A percentile compares a stretch with the other conserved stretches of the same genome.
These are phyloP conservation scores for Ceratocystis eucalypticola DNA, from an alignment of 2,329 filamentous ascomycete species.

Conservation along the genomic window DNA sequence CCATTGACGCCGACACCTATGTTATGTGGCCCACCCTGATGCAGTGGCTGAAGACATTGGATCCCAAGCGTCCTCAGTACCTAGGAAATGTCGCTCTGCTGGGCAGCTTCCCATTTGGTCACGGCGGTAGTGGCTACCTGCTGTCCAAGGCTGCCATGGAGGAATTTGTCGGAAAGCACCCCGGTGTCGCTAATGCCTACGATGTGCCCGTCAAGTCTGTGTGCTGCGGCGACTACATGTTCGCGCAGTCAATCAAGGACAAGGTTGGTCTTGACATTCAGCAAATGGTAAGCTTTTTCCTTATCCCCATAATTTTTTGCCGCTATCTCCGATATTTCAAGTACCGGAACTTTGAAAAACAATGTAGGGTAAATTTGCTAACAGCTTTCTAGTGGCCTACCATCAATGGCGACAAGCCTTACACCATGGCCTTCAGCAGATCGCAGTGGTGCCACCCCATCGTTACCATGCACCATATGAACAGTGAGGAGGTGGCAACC, in stretches of 20 bases:
- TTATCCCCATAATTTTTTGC: background rate
- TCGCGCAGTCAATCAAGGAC: slow-evolving; percentile 34
- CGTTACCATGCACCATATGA: slow-evolving; percentile 43
- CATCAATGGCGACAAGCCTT: slow-evolving; percentile 42
- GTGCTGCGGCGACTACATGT: slow-evolving; percentile 41
- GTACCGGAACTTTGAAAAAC: background rate
- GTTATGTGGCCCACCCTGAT: slow-evolving; percentile 40
- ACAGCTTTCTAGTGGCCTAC: slow-evolving; percentile 34
- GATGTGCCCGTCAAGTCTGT: slow-evolving; percentile 30
- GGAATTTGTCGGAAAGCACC: slow-evolving; percentile 31
- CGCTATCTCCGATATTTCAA: background rate
- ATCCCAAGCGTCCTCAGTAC: slow-evolving; percentile 34
- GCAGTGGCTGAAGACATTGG: slow-evolving; percentile 34
- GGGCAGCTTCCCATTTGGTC: slow-evolving; percentile 34
- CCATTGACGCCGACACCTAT: slow-evolving; percentile 46
- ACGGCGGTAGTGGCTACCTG: slow-evolving; percentile 44
- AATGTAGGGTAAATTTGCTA: background rate
- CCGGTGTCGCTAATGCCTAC: slow-evolving; percentile 34
- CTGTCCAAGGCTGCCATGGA: slow-evolving; percentile 40
- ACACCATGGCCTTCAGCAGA: slow-evolving; percentile 34
- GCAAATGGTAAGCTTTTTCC: slow-evolving; percentile 29
- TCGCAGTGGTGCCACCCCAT: slow-evolving; percentile 44
- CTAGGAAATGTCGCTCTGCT: slow-evolving; percentile 37
- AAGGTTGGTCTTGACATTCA: slow-evolving; percentile 31
- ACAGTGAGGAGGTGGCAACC: slow-evolving; percentile 35